Conservation (phyloP, 2,329 filamentous ascomycete species). For the Sporothrix mexicana region DNA sequence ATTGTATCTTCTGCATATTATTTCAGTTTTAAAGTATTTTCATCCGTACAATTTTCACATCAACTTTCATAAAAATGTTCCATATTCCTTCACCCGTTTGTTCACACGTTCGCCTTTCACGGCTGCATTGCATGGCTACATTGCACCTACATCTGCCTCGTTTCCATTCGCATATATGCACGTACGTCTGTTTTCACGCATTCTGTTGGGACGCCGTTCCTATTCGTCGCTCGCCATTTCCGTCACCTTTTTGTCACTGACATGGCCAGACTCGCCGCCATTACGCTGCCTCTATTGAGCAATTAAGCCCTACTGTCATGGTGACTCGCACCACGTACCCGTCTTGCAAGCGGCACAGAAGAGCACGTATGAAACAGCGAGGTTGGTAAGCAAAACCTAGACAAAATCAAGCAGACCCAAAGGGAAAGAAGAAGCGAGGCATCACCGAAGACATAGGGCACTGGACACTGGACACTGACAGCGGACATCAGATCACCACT, state of each 20-base stretch:
- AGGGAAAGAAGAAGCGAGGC: conserved; percentile 1
- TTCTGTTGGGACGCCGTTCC: not conserved
- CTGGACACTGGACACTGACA: not conserved
- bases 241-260: not conserved
- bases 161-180: not conserved
- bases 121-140: conserved; percentile 11
- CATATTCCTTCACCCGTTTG: not conserved
- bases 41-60: not conserved
- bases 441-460: not conserved
- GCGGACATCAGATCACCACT: no score
- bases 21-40: no score
- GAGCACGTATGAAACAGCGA: not conserved
- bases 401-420: not conserved
- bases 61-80: not conserved
- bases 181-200: not conserved
- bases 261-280: not conserved
- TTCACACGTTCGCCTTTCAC: not conserved
- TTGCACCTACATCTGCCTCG: conserved; percentile 8
- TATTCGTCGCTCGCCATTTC: not conserved
- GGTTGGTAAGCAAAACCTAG: not conserved
- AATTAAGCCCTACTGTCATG: not conserved
- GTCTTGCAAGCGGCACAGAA: not conserved
- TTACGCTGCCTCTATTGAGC: not conserved
- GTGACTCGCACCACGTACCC: not conserved
- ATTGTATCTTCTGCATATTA: no score